Base-by-base conservation (phyloP, 345 rosid genomes). In the Nasturtium officinale region DNA sequence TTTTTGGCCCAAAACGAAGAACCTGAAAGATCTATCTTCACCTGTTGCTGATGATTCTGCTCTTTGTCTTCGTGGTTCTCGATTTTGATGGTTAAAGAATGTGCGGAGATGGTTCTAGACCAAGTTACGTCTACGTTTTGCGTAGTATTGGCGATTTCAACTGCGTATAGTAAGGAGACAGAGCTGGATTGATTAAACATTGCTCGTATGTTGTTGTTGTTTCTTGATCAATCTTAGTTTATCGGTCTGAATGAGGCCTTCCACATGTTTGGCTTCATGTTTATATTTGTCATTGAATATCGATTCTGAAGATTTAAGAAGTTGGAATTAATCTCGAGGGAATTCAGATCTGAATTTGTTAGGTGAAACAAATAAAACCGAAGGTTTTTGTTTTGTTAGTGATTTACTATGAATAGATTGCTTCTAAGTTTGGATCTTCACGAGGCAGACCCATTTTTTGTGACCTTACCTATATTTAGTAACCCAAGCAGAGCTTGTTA, bases 1-100 rank as follows among this genome's bases (percentile, higher is more conserved):
- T 87, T 90, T 25, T 79, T 90, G 0, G 85, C 85, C 91, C 90
- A 87, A 53, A 86, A 86, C 10, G 87, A 89, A 80, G 88, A 85
- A 11, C 85, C 73, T 35, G 83, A 79, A 4, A 90, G 52, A 77
- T 90, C 93, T 59, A 86, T 85, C 83, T 86, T 86, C 72, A 85
- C 82, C 50, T 67, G 83, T 29, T 67, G 83, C 18, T 69, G 87
- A 30, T 42, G 65, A 37, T 80, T 21, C 2, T 63, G 5, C n/a
- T 80, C 82, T 16, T 80, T 81, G 32, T 79, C 77, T 1, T 8
- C 63, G 45, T 45, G 81, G 33, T 83, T 85, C 45, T 86, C 87
- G n/a, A 84, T 78, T 35, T 57, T 79, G 61, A 90, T 78, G 64
- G 57, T 79, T 10, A 87, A 77, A 2, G 85, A 87, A 82, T 81